A percentile compares a stretch with the other conserved stretches of the same genome.
phyloP scores from a whole-genome alignment of 495 filamentous ascomycete genomes.

The Penicillium silybi region DNA sequence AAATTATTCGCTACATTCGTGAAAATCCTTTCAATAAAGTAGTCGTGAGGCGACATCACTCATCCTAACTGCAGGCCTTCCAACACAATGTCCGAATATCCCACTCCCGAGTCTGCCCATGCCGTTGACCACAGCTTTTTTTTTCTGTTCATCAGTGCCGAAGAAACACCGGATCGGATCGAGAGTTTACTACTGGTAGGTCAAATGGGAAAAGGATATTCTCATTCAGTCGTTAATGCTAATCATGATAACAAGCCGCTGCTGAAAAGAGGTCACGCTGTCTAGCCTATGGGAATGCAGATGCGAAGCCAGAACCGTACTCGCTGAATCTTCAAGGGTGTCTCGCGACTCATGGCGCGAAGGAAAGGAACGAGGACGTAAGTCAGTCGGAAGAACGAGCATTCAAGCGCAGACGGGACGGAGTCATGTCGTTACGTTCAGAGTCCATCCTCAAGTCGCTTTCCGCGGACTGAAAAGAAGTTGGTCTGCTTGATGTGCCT shows the following conservation, averaged over 20 bases:
- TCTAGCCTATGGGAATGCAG: too few relatives aligned
- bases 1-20: not conserved
- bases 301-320: too few relatives aligned
- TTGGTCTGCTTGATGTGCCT: constrained; percentile 64
- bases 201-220: not conserved
- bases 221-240: not conserved
- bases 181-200: too few relatives aligned
- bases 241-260: not conserved
- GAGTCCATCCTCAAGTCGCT: constrained; percentile 12
- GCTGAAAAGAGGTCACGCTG: not conserved
- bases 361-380: not conserved
- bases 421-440: not conserved
- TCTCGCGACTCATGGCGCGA: not conserved
- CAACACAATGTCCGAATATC: too few relatives aligned
- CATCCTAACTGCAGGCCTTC: too few relatives aligned
- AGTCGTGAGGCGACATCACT: not conserved
- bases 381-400: not conserved
- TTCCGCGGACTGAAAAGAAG: constrained; percentile 48
- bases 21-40: not conserved
- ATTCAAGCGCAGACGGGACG: not conserved
- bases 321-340: too few relatives aligned
- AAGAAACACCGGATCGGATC: too few relatives aligned
- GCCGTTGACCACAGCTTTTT: too few relatives aligned
- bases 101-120: too few relatives aligned
- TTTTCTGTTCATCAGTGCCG: too few relatives aligned